Conservation (phyloP, 495 filamentous ascomycete genomes). For the Parathielavia hyrcaniae region DNA sequence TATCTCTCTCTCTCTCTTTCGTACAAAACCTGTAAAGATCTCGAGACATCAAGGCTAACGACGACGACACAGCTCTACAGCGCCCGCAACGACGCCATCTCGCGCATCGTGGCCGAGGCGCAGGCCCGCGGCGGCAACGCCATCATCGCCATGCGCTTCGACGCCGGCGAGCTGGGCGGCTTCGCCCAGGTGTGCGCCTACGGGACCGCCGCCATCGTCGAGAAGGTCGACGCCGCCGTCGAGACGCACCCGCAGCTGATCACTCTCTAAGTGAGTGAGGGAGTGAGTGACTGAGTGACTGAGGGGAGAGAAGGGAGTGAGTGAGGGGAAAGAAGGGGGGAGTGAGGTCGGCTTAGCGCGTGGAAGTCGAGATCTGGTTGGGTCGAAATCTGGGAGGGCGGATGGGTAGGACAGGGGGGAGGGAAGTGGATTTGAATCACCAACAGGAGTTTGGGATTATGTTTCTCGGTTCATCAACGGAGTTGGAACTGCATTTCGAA, state of each 20-base stretch:
- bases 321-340: too few relatives aligned
- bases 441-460: neutral
- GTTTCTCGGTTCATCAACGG: neutral
- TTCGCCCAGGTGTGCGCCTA: conserved; percentile 56
- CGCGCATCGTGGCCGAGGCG: conserved; percentile 50
- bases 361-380: too few relatives aligned
- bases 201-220: conserved; percentile 52
- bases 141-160: conserved; percentile 52
- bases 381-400: too few relatives aligned
- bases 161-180: conserved; percentile 43
- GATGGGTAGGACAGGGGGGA: too few relatives aligned
- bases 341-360: too few relatives aligned
- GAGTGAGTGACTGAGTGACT: too few relatives aligned
- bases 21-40: neutral
- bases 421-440: neutral
- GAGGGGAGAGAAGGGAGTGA: too few relatives aligned
- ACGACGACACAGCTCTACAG: conserved; percentile 40
- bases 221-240: conserved; percentile 33
- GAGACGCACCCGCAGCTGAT: conserved; percentile 23
- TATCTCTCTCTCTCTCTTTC: neutral
- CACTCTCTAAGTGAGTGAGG: too few relatives aligned
- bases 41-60: neutral
- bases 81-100: conserved; percentile 50
- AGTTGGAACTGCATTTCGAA: neutral
- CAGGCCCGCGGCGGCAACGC: conserved; percentile 55